Evolutionary conservation across 2,329 filamentous ascomycete species (phyloP).

Genomic region (Blumeria hordei): DNA sequence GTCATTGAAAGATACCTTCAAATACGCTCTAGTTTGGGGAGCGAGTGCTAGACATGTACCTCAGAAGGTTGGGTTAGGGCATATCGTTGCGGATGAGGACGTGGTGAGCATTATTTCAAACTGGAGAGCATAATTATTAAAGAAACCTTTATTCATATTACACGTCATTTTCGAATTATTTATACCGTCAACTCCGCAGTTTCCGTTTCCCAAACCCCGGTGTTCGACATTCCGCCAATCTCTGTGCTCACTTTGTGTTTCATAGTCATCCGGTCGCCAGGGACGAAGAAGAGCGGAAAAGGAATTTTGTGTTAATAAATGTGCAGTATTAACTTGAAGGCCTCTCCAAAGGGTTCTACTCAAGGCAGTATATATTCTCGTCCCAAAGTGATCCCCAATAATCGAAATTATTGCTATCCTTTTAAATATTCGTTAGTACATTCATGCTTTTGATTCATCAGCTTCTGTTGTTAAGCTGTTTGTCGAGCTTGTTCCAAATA

Average conservation of each 20-base stretch:
- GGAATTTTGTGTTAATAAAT: no score
- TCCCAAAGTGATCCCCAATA: no score
- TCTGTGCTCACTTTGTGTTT: no score
- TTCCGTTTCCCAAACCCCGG: background rate
- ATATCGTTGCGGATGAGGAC: constrained; percentile 50
- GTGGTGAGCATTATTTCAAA: constrained; percentile 43
- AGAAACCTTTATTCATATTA: background rate
- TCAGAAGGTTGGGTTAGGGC: constrained; percentile 69
- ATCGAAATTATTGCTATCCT: no score
- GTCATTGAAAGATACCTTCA: constrained; percentile 92
- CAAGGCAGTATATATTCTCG: no score
- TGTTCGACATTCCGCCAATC: background rate
- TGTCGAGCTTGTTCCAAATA: constrained; percentile 9
- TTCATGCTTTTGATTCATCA: no score
- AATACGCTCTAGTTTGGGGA: constrained; percentile 95
- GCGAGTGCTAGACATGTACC: constrained; percentile 87
- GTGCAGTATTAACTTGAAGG: no score
- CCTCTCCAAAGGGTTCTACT: no score
- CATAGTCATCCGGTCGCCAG: no score
- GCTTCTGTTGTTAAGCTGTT: no score
- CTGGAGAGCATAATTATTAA: constrained; percentile 28
- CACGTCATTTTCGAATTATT: background rate
- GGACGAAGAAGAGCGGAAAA: no score
- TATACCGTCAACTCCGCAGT: background rate
- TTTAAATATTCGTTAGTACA: no score